These are phyloP conservation scores for Acanthamoeba royreba DNA, from an alignment of 208 protist genomes.

Conservation along the genomic window DNA sequence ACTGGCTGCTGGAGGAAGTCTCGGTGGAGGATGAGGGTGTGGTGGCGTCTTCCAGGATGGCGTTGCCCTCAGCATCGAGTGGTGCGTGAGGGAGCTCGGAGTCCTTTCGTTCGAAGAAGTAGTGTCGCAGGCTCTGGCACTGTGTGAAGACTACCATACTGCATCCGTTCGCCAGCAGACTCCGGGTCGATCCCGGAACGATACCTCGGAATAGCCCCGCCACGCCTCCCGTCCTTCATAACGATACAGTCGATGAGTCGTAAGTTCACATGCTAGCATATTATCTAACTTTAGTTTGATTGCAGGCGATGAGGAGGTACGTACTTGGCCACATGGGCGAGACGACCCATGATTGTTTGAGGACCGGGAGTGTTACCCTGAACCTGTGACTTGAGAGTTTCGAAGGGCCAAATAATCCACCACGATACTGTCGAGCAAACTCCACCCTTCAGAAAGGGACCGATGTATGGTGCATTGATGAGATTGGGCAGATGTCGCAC, in stretches of 20 bases:
- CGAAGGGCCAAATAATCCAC: slow-evolving; percentile 56
- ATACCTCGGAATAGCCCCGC: slow-evolving; percentile 52
- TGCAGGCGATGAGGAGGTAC: too few species aligned
- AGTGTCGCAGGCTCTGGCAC: slow-evolving; percentile 30
- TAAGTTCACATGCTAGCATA: too few species aligned
- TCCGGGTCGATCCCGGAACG: slow-evolving; percentile 38
- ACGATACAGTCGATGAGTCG: too few species aligned
- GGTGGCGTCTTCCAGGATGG: not conserved
- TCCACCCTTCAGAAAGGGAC: slow-evolving; percentile 20
- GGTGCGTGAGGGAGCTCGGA: not conserved
- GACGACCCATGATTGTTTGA: not conserved
- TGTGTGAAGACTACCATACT: slow-evolving; percentile 51
- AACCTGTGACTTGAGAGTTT: slow-evolving; percentile 54
- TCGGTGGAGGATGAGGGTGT: too few species aligned
- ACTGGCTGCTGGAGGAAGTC: too few species aligned
- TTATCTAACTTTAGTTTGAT: too few species aligned
- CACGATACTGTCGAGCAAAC: slow-evolving; percentile 44
- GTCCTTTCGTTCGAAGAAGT: not conserved
- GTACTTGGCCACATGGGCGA: slow-evolving; percentile 6
- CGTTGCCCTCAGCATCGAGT: slow-evolving; percentile 22
- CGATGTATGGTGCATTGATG: slow-evolving; percentile 41
- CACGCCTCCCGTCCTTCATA: slow-evolving; percentile 37
- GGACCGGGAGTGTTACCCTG: slow-evolving; percentile 55
- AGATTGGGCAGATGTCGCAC: slow-evolving; percentile 45
- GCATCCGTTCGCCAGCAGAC: slow-evolving; percentile 20